Percentiles rank a stretch among this genome's conserved stretches.
These are phyloP conservation scores for Pythium dissimile DNA, from an alignment of 352 stramenopile species.

Conservation along the genomic window DNA sequence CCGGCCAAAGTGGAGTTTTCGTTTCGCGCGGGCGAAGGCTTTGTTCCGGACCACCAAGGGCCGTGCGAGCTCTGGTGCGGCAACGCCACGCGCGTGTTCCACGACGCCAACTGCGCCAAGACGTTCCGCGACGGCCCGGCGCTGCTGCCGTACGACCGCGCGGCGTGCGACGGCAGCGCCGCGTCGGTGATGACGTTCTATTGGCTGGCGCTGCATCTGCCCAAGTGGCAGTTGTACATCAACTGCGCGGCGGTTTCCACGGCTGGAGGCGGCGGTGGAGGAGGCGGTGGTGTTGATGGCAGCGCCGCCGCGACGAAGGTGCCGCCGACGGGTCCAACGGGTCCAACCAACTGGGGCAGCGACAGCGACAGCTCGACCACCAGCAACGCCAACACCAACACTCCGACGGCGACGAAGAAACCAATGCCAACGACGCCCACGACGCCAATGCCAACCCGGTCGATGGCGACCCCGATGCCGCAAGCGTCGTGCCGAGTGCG, in stretches of 20 bases:
- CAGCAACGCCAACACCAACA: not conserved
- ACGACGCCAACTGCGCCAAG: slow-evolving; percentile 34
- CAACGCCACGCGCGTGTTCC: slow-evolving; percentile 35
- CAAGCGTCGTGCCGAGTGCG: not conserved
- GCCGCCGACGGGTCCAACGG: not conserved
- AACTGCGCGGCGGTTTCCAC: slow-evolving; percentile 38
- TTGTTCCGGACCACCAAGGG: slow-evolving; percentile 25
- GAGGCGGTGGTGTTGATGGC: too few relatives aligned
- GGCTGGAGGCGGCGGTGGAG: too few relatives aligned
- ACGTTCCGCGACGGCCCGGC: slow-evolving; percentile 15
- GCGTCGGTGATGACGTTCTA: slow-evolving; percentile 34
- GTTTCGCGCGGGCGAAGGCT: slow-evolving; percentile 6
- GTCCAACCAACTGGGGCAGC: not conserved
- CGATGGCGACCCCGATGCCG: not conserved
- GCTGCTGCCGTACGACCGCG: slow-evolving; percentile 32
- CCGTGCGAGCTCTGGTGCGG: slow-evolving; percentile 46
- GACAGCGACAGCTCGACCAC: not conserved
- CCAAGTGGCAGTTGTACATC: slow-evolving; percentile 44
- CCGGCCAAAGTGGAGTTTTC: slow-evolving; percentile 9
- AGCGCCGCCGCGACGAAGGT: slow-evolving; percentile 17
- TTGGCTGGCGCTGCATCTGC: slow-evolving; percentile 35
- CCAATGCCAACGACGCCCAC: not conserved
- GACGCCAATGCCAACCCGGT: not conserved
- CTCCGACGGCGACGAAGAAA: not conserved
- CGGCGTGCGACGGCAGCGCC: slow-evolving; percentile 19